Percentiles rank a stretch among this genome's conserved stretches.
These are phyloP conservation scores for Neurospora tetrasperma DNA, from an alignment of 495 filamentous ascomycete species.

Conservation along the genomic window DNA sequence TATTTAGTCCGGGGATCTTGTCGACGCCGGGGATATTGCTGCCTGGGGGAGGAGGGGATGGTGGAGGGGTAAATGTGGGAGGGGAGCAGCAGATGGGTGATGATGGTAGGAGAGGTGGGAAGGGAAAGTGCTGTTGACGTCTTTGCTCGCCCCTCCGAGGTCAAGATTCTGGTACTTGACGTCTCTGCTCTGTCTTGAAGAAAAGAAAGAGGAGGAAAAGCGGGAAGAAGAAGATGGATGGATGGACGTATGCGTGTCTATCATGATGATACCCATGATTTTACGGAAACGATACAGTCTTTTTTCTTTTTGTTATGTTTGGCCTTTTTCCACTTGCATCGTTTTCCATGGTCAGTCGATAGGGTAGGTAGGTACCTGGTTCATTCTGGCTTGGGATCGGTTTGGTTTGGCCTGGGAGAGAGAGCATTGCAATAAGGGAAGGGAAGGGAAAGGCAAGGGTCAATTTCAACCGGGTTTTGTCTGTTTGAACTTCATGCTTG, in stretches of 20 bases:
- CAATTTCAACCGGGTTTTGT: not conserved
- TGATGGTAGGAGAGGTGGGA: not conserved
- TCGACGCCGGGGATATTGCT: constrained; percentile 26
- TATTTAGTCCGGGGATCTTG: constrained; percentile 44
- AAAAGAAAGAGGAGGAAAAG: not conserved
- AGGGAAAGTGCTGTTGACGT: not conserved
- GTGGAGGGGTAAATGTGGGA: not conserved
- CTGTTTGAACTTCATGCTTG: not conserved
- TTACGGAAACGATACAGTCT: not conserved
- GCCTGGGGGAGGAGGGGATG: not conserved
- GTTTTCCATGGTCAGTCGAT: not conserved
- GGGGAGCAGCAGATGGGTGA: not conserved
- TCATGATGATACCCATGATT: not conserved
- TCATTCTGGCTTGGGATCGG: not conserved
- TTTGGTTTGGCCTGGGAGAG: not conserved
- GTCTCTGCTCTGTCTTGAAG: not conserved
- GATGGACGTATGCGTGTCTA: not conserved
- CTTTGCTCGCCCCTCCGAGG: not conserved
- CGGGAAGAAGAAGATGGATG: not conserved
- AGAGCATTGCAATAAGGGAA: not conserved
- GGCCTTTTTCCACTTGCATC: not conserved
- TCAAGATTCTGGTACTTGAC: not conserved
- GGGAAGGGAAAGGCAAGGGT: not conserved
- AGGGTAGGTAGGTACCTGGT: not conserved
- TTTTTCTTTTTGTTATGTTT: not conserved